Evolutionary conservation across 2,329 filamentous ascomycete species (phyloP).

Genomic region (Tetracladium maxilliforme): DNA sequence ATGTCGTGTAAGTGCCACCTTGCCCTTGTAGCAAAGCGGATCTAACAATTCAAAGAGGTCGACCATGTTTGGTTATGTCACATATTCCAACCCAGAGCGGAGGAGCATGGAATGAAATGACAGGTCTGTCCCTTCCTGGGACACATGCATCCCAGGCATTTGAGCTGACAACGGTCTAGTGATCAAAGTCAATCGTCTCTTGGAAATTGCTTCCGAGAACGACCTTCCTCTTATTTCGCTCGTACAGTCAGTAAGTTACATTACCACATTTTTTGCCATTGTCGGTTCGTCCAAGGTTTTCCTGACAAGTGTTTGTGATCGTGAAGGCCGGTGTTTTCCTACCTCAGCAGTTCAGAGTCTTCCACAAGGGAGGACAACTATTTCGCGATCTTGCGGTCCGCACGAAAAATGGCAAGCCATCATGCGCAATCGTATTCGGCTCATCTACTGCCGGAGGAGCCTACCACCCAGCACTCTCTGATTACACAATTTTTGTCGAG

Average conservation of each 20-base stretch:
- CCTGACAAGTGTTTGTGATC: neutral
- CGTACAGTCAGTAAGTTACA: slow-evolving; percentile 17
- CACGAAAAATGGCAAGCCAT: slow-evolving; percentile 18
- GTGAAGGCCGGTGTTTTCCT: slow-evolving; percentile 21
- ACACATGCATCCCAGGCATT: neutral
- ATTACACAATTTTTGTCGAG: slow-evolving; percentile 26
- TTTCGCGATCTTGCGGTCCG: slow-evolving; percentile 24
- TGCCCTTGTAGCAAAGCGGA: neutral
- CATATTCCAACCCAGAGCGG: slow-evolving; percentile 25
- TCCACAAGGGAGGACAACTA: slow-evolving; percentile 24
- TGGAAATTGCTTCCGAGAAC: slow-evolving; percentile 21
- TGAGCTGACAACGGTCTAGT: slow-evolving; percentile 7
- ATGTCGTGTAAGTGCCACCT: slow-evolving; percentile 10
- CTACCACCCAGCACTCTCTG: slow-evolving; percentile 22
- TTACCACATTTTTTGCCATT: neutral
- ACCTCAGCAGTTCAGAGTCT: slow-evolving; percentile 27
- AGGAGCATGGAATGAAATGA: slow-evolving; percentile 26
- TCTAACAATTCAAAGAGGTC: slow-evolving; percentile 11
- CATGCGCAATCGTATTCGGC: slow-evolving; percentile 27
- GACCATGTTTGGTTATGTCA: slow-evolving; percentile 20
- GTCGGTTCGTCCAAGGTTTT: neutral
- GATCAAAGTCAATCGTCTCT: slow-evolving; percentile 20
- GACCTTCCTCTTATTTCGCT: slow-evolving; percentile 21
- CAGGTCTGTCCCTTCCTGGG: slow-evolving; percentile 5
- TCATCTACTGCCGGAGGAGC: slow-evolving; percentile 25